These are phyloP conservation scores for Neurospora africana DNA, from an alignment of 495 filamentous ascomycete species.

Conservation along the genomic window DNA sequence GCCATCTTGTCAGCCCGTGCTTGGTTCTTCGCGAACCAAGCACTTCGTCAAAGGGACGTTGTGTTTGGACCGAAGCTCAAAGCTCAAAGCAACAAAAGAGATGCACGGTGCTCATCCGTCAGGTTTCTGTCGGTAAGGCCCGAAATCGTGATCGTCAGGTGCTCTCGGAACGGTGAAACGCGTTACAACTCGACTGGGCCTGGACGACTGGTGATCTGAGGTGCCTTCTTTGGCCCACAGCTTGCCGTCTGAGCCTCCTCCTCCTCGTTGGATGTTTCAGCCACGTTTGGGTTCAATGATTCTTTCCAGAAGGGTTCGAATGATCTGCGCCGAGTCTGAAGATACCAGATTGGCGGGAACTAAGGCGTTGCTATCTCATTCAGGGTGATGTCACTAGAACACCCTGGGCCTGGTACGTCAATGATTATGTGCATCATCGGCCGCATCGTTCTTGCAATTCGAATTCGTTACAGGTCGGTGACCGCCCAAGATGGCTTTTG, in stretches of 20 bases:
- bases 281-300: not conserved
- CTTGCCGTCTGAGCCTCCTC: not conserved
- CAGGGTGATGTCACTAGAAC: constrained; percentile 14
- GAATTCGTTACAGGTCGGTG: constrained; percentile 17
- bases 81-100: not conserved
- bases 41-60: not conserved
- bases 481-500: not conserved
- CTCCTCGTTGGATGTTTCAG: not conserved
- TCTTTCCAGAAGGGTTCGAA: not conserved
- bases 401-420: constrained; percentile 7
- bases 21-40: not conserved
- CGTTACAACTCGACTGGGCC: not conserved
- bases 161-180: not conserved
- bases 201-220: not conserved
- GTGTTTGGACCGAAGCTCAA: not conserved
- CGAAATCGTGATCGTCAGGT: not conserved
- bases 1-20: not conserved
- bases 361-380: not conserved
- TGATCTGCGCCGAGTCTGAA: not conserved
- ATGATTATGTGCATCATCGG: constrained; percentile 7
- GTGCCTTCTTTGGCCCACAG: not conserved
- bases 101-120: not conserved
- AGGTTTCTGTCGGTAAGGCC: not conserved
- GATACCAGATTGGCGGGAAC: not conserved
- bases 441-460: constrained; percentile 1